phyloP scores from a whole-genome alignment of 352 stramenopile genomes.

The Phytopythium vexans region DNA sequence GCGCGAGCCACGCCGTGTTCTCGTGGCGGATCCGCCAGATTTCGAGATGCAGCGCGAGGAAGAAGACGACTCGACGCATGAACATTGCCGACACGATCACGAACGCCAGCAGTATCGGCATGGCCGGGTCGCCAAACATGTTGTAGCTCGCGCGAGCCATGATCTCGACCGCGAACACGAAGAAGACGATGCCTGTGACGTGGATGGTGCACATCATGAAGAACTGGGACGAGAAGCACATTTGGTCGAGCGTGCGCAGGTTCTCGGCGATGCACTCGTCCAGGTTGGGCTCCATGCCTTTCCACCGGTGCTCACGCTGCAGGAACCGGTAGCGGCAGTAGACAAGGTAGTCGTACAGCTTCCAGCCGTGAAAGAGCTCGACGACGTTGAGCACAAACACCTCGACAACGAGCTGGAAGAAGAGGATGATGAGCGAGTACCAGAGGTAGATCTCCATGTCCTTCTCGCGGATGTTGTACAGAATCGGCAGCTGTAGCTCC shows the following conservation, averaged over 20 bases:
- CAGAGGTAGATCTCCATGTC: conserved; percentile 98
- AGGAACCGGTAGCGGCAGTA: conserved; percentile 96
- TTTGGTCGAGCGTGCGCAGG: conserved; percentile 93
- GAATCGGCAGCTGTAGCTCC: conserved; percentile 90
- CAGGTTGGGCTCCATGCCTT: conserved; percentile 93
- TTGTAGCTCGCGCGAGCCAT: conserved; percentile 95
- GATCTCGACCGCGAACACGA: conserved; percentile 95
- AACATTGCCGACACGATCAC: conserved; percentile 55
- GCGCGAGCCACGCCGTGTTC: conserved; percentile 93
- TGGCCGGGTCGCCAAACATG: conserved; percentile 94
- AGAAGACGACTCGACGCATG: conserved; percentile 71
- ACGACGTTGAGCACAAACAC: conserved; percentile 94
- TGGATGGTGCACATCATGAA: conserved; percentile 97
- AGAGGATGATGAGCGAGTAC: conserved; percentile 94
- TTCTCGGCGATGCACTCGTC: conserved; percentile 97
- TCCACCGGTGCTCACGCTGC: conserved; percentile 96
- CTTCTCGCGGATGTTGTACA: conserved; percentile 96
- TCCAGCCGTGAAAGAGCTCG: conserved; percentile 98
- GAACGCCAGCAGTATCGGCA: conserved; percentile 80
- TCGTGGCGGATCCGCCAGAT: conserved; percentile 97
- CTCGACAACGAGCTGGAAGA: conserved; percentile 94
- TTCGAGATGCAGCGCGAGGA: conserved; percentile 84
- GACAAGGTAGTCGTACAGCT: conserved; percentile 97
- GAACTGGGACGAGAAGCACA: conserved; percentile 98
- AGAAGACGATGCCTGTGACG: conserved; percentile 94